Evolutionary conservation across 345 rosid genomes (phyloP).

Genomic region (Linum tenue): DNA sequence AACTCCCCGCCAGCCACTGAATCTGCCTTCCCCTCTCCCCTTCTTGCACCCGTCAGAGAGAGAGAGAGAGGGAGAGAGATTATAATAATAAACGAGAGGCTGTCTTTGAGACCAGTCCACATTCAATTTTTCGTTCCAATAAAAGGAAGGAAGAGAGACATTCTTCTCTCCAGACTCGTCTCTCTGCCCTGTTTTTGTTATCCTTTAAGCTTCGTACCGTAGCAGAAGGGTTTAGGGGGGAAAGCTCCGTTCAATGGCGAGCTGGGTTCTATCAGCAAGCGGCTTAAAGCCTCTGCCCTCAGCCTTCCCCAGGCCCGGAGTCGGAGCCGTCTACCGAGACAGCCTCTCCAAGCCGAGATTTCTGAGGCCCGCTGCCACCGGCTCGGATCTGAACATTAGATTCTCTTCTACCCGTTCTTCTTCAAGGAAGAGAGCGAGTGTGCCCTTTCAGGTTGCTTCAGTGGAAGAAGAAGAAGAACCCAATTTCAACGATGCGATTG

Average conservation of each 20-base stretch:
- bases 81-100: no score
- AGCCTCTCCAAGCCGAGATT: slow-evolving; percentile 17
- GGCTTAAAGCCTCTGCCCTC: slow-evolving; percentile 62
- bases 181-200: no score
- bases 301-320: slow-evolving; percentile 34
- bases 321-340: slow-evolving; percentile 20
- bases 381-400: background rate
- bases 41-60: no score
- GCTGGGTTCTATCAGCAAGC: slow-evolving; percentile 61
- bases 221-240: background rate
- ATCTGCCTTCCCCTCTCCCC: no score
- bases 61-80: no score
- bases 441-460: slow-evolving; percentile 10
- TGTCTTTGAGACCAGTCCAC: no score
- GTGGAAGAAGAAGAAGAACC: slow-evolving; percentile 7
- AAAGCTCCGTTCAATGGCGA: slow-evolving; percentile 45
- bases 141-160: no score
- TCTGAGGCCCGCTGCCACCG: background rate
- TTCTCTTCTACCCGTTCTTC: background rate
- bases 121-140: no score
- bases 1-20: no score
- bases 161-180: no score
- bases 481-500: slow-evolving; percentile 14
- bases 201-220: no score
- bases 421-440: slow-evolving; percentile 8